Base-by-base conservation (phyloP, 2,329 filamentous ascomycete genomes). In the Pseudogymnoascus sp. region DNA sequence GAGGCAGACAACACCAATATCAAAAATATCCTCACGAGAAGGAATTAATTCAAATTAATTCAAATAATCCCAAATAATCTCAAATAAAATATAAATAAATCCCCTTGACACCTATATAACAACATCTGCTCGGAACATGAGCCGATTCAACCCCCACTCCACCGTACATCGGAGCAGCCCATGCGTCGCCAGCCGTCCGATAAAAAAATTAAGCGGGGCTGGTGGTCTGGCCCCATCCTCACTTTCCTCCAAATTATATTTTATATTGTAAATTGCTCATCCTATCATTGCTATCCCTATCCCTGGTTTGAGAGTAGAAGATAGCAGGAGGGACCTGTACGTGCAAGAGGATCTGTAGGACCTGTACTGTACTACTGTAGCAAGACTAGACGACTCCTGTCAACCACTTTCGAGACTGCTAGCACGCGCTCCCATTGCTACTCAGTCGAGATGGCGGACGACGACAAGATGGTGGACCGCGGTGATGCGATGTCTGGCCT, bases 401-500 rank as follows among this genome's bases (percentile, higher is more conserved):
- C 56, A 33, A 40, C 11, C 6, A 11, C 56, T 14, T n/a, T 40
- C 31, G 33, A 60, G 64, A 65, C 71, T 72, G 66, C 41, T 68
- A 66, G 70, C 69, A 72, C 65, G 69, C 71, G 63, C 67, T 66
- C 66, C 71, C 71, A 72, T 72, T 72, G 70, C 70, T 64, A 64
- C 60, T 64, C 59, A 69, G 71, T 66, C 50, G 66, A 63, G 63
- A 72, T 72, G 70, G 66, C 65, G 61, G 66, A 67, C 50, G 59
- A 53, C 26, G 56, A 38, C 16, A 60, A 60, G 56, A 60, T 60
- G 31, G 28, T 60, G 12, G 56, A 38, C 37, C 12, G 31, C 37
- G 56, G 33, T 38, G 56, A 40, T 60, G 7, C 46, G 8, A 26
- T 11, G 26, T 53, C 46, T 31, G 10, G 26, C 46, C 46, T 6